Percentiles rank a stretch among this genome's conserved stretches.
Evolutionary conservation across 129 eudicot genomes (phyloP).

Genomic region (Chrysanthemum seticuspe): DNA sequence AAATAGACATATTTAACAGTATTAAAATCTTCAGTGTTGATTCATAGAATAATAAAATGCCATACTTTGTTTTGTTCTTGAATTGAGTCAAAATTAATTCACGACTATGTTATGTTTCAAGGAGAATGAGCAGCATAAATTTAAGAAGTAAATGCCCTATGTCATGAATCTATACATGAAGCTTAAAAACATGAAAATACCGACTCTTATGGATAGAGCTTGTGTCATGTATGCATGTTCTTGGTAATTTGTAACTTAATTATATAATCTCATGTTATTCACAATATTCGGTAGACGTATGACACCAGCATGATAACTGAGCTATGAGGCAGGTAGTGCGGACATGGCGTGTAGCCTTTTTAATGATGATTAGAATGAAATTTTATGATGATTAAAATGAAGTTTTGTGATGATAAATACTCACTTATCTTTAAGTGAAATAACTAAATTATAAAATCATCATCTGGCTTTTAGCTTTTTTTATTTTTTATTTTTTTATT

Average conservation of each 20-base stretch:
- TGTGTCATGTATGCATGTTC: no score
- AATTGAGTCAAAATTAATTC: background rate
- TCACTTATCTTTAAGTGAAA: no score
- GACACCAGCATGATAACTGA: no score
- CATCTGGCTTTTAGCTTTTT: background rate
- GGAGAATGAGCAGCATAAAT: background rate
- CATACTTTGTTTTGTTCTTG: background rate
- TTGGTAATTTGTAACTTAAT: no score
- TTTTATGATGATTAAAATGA: no score
- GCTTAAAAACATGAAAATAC: background rate
- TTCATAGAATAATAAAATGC: background rate
- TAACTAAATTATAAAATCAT: background rate
- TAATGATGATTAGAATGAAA: no score
- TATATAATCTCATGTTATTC: no score
- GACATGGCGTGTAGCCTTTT: background rate
- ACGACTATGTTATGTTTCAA: background rate
- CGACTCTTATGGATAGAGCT: no score
- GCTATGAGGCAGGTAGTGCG: no score
- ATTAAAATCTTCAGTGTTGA: no score
- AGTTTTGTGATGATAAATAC: no score
- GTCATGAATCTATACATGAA: slow-evolving; percentile 1
- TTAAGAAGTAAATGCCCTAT: background rate
- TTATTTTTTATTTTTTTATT: background rate
- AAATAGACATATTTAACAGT: background rate
- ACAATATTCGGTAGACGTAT: no score